phyloP scores from a whole-genome alignment of 345 rosid species.

The Salix udensis region DNA sequence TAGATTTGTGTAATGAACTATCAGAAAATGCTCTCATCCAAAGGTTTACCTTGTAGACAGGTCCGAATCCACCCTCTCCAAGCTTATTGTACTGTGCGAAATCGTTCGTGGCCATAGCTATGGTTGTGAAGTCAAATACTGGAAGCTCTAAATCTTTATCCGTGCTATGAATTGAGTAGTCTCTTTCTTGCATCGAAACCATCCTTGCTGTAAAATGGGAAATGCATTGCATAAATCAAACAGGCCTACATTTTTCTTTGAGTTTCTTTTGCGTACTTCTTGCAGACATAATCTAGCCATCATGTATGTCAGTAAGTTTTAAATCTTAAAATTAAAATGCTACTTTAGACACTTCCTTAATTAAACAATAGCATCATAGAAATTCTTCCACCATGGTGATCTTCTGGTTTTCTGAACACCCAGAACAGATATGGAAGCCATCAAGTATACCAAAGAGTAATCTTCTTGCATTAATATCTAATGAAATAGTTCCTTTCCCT shows the following conservation, averaged over 20 bases:
- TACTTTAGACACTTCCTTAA: too few species aligned
- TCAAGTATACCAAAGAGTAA: background rate
- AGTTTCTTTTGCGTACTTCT: background rate
- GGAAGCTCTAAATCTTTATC: constrained; percentile 21
- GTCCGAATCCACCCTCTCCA: constrained; percentile 33
- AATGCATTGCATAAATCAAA: background rate
- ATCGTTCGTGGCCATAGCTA: constrained; percentile 10
- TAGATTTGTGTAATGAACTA: background rate
- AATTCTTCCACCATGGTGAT: background rate
- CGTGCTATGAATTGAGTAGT: background rate
- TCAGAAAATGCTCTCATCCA: background rate
- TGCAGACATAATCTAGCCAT: too few species aligned
- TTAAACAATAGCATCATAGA: too few species aligned
- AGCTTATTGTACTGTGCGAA: constrained; percentile 12
- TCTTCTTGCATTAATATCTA: background rate
- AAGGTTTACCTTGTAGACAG: constrained; percentile 21
- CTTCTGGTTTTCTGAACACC: background rate
- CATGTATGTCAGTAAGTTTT: too few species aligned
- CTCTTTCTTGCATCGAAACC: constrained; percentile 6
- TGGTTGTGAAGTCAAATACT: constrained; percentile 20
- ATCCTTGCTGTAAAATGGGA: background rate
- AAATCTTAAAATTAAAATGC: too few species aligned
- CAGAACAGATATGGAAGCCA: background rate
- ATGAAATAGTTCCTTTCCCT: background rate
- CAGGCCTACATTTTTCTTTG: background rate